Evolutionary conservation across 192 early-diverging fungal species (phyloP).

Genomic region (Phlyctochytrium arcticum): DNA sequence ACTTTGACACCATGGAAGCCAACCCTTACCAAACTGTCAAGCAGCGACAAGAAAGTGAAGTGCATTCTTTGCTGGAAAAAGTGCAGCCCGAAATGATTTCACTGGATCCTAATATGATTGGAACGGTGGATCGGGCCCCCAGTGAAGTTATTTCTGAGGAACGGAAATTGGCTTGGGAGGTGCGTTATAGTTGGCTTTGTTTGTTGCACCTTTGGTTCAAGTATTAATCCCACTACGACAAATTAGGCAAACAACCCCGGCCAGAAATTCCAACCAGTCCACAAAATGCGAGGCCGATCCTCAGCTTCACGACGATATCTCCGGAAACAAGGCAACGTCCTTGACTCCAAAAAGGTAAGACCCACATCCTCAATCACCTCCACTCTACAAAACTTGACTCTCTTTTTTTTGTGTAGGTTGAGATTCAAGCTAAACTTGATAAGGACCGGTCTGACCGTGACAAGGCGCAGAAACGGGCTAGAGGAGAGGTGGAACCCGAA

Average conservation of each 20-base stretch:
- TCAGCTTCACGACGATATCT: conserved; percentile 72
- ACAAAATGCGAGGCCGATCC: conserved; percentile 66
- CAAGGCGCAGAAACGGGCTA: conserved; percentile 42
- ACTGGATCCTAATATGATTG: conserved; percentile 77
- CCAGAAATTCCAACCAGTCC: conserved; percentile 52
- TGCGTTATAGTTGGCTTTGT: no score
- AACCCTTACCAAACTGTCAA: conserved; percentile 90
- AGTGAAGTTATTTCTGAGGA: conserved; percentile 58
- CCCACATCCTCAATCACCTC: neutral
- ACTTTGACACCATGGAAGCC: conserved; percentile 88
- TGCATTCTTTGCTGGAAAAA: conserved; percentile 85
- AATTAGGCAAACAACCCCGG: conserved; percentile 44
- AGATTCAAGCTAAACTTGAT: conserved; percentile 48
- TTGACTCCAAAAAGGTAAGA: conserved; percentile 68
- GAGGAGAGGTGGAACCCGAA: conserved; percentile 36
- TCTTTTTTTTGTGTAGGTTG: conserved; percentile 22
- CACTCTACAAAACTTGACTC: neutral
- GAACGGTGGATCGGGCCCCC: conserved; percentile 67
- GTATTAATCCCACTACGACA: conserved; percentile 1
- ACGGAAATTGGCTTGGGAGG: conserved; percentile 54
- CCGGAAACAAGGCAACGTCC: conserved; percentile 75
- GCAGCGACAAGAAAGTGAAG: conserved; percentile 86
- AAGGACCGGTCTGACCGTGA: conserved; percentile 52
- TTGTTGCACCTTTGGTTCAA: no score
- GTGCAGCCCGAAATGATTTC: conserved; percentile 91